Base-by-base conservation (phyloP, 345 rosid species). In the Acer yangbiense region DNA sequence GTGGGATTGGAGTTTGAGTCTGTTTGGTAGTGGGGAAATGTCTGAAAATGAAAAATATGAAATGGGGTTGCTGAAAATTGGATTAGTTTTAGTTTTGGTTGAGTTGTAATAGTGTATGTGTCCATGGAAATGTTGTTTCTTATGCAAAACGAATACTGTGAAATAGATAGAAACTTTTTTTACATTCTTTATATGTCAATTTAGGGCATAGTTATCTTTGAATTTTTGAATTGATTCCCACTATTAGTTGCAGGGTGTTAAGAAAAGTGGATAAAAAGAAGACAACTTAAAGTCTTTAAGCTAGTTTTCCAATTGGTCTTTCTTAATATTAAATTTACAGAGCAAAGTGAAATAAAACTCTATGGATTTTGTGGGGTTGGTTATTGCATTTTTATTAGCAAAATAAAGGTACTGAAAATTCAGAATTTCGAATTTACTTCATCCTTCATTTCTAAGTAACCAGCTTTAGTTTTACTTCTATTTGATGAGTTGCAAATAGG, bases 1-100 rank as follows among this genome's bases (percentile, higher is more conserved):
- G 50, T 64, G 55, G 68, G 4, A 6, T 61, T 25, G 52, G 44
- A 14, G 11, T 7, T 69, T 48, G 18, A 3, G 2, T 16, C 7
- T 44, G 69, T 11, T 48, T 63, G 61, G 69, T 21, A 25, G 46
- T 32, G n/a, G 46, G 69, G 41, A 46, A 18, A 46, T 39, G 52
- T 50, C 65, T 63, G 73, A 50, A 17, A 44, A 58, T 46, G 57
- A 74, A 44, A 25, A 46, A 9, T 73, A 41, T 61, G 32, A 23
- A 43, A 60, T 60, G 16, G 67, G 41, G 44, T 20, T 60, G 4
- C 39, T 8, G 20, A 43, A 73, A 61, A 7, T 73, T 23, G 41
- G 25, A 21, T 23, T 14, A 4, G 55, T 41, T 60, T 14, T 9
- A 1, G 20, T 46, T 52, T 14, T 3, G 62, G 21, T 32, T 70